Evolutionary conservation across 2,329 filamentous ascomycete genomes (phyloP).

Genomic region (Colletotrichum tamarilloi): DNA sequence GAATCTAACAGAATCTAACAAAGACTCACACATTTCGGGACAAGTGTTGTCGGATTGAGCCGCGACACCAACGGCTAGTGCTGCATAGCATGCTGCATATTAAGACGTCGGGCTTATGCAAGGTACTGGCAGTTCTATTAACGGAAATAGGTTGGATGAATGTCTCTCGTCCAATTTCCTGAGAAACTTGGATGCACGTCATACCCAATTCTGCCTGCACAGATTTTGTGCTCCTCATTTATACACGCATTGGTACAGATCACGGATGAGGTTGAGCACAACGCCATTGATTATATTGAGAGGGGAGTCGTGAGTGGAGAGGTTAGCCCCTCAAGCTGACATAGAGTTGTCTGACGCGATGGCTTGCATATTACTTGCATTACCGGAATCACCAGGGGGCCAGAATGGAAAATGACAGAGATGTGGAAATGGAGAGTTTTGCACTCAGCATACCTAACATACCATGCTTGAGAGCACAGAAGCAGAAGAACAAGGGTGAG

Average conservation of each 20-base stretch:
- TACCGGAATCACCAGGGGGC: conserved; percentile 1
- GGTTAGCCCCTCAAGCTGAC: background rate
- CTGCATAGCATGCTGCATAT: conserved; percentile 15
- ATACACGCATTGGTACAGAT: background rate
- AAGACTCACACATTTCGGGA: background rate
- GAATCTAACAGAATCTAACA: background rate
- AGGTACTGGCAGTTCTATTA: conserved; percentile 9
- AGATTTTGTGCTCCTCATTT: background rate
- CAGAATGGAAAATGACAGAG: background rate
- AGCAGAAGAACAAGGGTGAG: background rate
- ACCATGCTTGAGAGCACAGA: background rate
- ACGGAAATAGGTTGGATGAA: background rate
- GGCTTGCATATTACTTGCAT: conserved; percentile 23
- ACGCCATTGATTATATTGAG: background rate
- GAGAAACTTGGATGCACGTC: background rate
- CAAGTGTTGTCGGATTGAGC: conserved; percentile 5
- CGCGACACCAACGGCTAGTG: conserved; percentile 2
- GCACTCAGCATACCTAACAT: background rate
- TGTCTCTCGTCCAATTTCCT: background rate
- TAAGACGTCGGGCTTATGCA: conserved; percentile 27
- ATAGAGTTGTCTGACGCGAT: conserved; percentile 1
- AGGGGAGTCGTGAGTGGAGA: background rate
- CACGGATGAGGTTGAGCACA: background rate
- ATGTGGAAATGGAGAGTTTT: background rate
- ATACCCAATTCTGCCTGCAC: background rate